Evolutionary conservation across 345 rosid genomes (phyloP).

Genomic region (Eucalyptus coolabah): DNA sequence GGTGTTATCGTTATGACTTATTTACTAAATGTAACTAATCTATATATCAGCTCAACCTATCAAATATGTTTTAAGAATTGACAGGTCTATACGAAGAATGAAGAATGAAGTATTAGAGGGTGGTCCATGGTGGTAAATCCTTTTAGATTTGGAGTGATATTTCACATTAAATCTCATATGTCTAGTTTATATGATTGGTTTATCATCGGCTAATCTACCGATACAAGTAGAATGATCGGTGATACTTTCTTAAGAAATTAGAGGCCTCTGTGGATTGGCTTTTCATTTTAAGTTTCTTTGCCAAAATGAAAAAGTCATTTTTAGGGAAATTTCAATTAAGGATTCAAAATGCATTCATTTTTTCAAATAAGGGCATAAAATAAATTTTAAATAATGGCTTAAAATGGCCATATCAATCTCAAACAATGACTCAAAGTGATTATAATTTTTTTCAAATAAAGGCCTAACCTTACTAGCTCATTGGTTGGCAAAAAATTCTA

Average conservation of each 20-base stretch:
- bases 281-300: background rate
- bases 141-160: background rate
- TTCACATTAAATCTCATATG: background rate
- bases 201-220: background rate
- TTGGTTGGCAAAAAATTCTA: rapidly evolving
- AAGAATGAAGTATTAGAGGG: background rate
- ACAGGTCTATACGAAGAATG: too few species aligned
- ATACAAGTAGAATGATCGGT: background rate
- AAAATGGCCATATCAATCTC: too few species aligned
- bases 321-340: too few species aligned
- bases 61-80: too few species aligned
- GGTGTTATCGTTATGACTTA: too few species aligned
- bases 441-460: too few species aligned
- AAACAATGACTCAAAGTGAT: too few species aligned
- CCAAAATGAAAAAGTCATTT: background rate
- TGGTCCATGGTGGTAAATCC: background rate
- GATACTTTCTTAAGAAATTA: background rate
- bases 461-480: rapidly evolving
- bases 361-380: too few species aligned
- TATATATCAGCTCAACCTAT: too few species aligned
- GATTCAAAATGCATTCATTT: too few species aligned
- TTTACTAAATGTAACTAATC: too few species aligned
- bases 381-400: rapidly evolving
- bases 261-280: background rate
- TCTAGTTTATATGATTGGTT: background rate